These are phyloP conservation scores for Tulasnella sp. DNA, from an alignment of 768 basidiomycete species.

Conservation along the genomic window DNA sequence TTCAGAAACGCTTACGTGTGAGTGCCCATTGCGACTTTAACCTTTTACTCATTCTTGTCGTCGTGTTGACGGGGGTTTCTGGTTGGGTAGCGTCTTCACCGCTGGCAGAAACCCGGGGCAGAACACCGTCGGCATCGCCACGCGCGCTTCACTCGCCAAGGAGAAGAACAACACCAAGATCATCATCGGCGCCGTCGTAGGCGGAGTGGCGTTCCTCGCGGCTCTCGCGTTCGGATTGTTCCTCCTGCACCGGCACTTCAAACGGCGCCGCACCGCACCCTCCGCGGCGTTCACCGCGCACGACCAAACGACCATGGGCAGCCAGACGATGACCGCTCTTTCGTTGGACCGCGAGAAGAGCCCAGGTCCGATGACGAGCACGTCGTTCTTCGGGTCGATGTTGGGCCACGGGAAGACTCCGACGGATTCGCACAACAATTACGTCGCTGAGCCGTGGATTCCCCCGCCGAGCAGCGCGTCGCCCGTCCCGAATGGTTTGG, in stretches of 20 bases:
- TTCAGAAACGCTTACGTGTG: conserved; percentile 3
- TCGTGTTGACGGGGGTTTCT: neutral
- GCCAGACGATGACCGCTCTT: neutral
- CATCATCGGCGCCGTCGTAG: conserved; percentile 14
- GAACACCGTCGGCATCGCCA: conserved; percentile 7
- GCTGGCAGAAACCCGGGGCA: neutral
- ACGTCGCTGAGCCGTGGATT: conserved; percentile 2
- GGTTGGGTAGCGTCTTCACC: neutral
- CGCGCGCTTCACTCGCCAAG: neutral
- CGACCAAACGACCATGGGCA: neutral
- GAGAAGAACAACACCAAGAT: neutral
- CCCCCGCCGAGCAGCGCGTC: neutral
- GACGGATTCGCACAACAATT: neutral
- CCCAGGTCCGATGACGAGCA: neutral
- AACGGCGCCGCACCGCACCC: neutral
- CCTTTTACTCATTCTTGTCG: neutral
- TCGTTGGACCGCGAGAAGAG: neutral
- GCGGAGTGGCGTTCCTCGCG: conserved; percentile 8
- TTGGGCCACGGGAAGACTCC: neutral
- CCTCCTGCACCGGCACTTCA: neutral
- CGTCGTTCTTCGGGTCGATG: conserved; percentile 1
- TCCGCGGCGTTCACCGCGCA: neutral
- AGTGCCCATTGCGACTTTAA: neutral
- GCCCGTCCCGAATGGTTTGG: neutral
- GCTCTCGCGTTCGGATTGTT: neutral